Evolutionary conservation across 257 asterid species (phyloP).

Genomic region (Nicotiana knightiana): DNA sequence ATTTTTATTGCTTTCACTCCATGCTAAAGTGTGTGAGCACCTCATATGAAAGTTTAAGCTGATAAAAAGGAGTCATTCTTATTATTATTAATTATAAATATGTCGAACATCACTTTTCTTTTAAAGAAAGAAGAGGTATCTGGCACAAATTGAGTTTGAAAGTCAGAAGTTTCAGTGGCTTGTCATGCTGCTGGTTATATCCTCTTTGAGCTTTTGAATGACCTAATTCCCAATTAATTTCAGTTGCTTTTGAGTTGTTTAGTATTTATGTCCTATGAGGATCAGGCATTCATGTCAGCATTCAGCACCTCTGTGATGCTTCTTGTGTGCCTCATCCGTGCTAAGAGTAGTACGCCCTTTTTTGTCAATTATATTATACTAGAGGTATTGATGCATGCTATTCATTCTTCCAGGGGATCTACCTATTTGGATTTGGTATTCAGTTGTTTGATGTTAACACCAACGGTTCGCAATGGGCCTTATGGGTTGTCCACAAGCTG

Average conservation of each 20-base stretch:
- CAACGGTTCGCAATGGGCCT: slow-evolving; percentile 29
- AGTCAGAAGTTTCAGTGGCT: background rate
- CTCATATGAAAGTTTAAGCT: background rate
- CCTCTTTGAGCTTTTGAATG: background rate
- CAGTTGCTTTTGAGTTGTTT: background rate
- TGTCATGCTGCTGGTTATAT: background rate
- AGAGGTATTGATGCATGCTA: background rate
- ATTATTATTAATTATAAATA: background rate
- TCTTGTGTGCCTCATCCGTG: background rate
- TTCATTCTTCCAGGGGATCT: slow-evolving; percentile 23
- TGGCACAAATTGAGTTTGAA: background rate
- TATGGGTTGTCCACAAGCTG: slow-evolving; percentile 39
- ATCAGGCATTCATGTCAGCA: background rate
- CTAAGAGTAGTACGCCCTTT: background rate
- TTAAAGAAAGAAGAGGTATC: background rate
- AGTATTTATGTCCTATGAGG: background rate
- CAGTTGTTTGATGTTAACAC: slow-evolving; percentile 21
- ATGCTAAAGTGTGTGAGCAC: background rate
- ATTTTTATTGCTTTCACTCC: background rate
- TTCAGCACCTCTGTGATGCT: background rate
- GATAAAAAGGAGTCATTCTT: background rate
- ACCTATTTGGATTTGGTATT: slow-evolving; percentile 34
- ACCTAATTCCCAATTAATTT: background rate
- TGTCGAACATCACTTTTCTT: background rate
- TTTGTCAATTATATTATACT: background rate